Percentiles rank a stretch among this genome's conserved stretches.
These are phyloP conservation scores for Sporothrix phasma DNA, from an alignment of 2,329 filamentous ascomycete genomes.

Conservation along the genomic window DNA sequence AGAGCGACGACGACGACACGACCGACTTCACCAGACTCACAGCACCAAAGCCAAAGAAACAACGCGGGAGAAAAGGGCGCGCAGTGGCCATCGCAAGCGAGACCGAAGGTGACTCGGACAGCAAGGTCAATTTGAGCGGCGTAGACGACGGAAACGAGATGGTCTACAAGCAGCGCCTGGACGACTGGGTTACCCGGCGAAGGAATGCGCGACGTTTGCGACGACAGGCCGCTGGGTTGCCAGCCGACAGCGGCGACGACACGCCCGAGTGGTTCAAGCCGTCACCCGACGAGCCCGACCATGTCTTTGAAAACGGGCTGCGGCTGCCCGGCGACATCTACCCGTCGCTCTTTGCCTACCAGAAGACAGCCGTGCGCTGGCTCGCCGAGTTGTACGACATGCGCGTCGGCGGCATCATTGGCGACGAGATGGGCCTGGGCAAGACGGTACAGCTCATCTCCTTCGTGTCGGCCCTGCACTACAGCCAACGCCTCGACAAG, in stretches of 20 bases:
- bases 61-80: slow-evolving; percentile 18
- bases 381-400: slow-evolving; percentile 85
- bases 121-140: slow-evolving; percentile 40
- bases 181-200: slow-evolving; percentile 57
- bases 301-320: slow-evolving; percentile 63
- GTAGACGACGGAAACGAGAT: slow-evolving; percentile 85
- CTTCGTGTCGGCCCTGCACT: slow-evolving; percentile 82
- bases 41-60: slow-evolving; percentile 29
- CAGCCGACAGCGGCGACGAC: slow-evolving; percentile 33
- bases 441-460: slow-evolving; percentile 71
- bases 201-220: slow-evolving; percentile 31
- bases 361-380: slow-evolving; percentile 96
- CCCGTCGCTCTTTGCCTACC: slow-evolving; percentile 87
- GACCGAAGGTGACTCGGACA: slow-evolving; percentile 21
- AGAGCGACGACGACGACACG: slow-evolving; percentile 7
- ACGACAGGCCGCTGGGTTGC: slow-evolving; percentile 28
- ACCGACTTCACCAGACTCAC: slow-evolving; percentile 23
- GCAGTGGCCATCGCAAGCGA: background rate
- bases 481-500: slow-evolving; percentile 73
- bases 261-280: slow-evolving; percentile 68
- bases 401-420: slow-evolving; percentile 84
- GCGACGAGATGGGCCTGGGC: slow-evolving; percentile 97
- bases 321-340: slow-evolving; percentile 87
- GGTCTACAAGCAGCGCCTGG: slow-evolving; percentile 65
- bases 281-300: slow-evolving; percentile 72